Conservation (phyloP, 352 stramenopile species). For the Globisporangium canariense region DNA sequence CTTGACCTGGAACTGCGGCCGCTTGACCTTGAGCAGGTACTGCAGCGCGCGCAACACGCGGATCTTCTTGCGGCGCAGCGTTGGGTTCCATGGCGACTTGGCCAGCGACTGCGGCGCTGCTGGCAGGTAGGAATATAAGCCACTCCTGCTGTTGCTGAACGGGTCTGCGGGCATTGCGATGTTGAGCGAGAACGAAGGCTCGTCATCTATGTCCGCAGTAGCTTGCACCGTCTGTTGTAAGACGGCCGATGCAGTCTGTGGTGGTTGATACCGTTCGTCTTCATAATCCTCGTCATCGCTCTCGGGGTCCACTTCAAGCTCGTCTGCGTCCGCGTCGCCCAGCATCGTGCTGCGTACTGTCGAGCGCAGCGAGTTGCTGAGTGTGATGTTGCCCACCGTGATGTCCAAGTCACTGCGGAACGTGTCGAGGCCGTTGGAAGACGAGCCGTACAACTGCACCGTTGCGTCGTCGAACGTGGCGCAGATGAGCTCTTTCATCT, state of each 20-base stretch:
- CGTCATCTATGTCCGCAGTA: conserved; percentile 21
- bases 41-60: conserved; percentile 51
- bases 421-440: conserved; percentile 62
- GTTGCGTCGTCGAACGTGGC: conserved; percentile 36
- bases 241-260: not conserved
- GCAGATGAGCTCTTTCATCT: conserved; percentile 42
- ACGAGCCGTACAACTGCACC: conserved; percentile 70
- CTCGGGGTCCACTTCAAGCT: conserved; percentile 7
- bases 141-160: not conserved
- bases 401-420: conserved; percentile 78
- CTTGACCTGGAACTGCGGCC: conserved; percentile 54
- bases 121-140: not conserved
- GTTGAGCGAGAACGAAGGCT: conserved; percentile 65
- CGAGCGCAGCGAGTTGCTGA: conserved; percentile 21
- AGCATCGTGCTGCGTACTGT: conserved; percentile 9
- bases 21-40: conserved; percentile 42
- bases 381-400: conserved; percentile 51
- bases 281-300: conserved; percentile 18
- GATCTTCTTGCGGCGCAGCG: conserved; percentile 56
- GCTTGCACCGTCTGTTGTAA: not conserved
- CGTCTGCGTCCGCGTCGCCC: conserved; percentile 2
- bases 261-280: conserved; percentile 7
- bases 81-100: conserved; percentile 76
- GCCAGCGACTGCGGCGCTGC: conserved; percentile 2
- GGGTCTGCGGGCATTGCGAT: conserved; percentile 32